Percentiles rank a stretch among this genome's conserved stretches.
These are phyloP conservation scores for Alternaria sp. DNA, from an alignment of 2,329 filamentous ascomycete genomes.

Conservation along the genomic window DNA sequence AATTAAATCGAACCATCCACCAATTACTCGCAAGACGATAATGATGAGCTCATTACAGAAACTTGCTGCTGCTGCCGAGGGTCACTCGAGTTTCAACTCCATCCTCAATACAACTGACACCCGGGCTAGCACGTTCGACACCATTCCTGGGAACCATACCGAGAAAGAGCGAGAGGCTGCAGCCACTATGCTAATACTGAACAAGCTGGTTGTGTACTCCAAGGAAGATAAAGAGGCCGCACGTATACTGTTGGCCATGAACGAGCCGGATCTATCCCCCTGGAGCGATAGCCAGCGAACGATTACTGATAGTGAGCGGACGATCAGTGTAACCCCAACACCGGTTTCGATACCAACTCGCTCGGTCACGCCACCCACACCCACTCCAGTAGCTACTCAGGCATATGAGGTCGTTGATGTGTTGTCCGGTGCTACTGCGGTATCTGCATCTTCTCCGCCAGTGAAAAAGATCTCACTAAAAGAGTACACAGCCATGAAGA, in stretches of 20 bases:
- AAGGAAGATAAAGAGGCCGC: neutral
- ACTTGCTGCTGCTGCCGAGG: neutral
- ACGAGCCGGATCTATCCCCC: too few species aligned
- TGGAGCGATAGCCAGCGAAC: neutral
- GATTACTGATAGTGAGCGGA: neutral
- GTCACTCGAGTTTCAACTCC: neutral
- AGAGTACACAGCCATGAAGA: neutral
- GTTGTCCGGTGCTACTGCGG: neutral
- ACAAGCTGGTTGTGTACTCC: neutral
- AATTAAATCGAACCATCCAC: neutral
- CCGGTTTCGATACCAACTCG: neutral
- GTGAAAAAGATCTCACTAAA: neutral
- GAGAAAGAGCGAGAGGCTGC: neutral
- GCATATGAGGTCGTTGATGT: too few species aligned
- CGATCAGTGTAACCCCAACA: neutral
- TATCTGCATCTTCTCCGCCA: neutral
- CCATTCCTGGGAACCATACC: neutral
- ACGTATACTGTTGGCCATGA: neutral
- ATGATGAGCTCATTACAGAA: neutral
- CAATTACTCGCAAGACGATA: neutral
- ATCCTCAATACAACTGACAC: neutral
- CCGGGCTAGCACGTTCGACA: neutral
- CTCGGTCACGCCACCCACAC: neutral
- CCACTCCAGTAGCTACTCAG: neutral
- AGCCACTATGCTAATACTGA: neutral